phyloP scores from a whole-genome alignment of 345 rosid species.

The Arabis hirsuta region DNA sequence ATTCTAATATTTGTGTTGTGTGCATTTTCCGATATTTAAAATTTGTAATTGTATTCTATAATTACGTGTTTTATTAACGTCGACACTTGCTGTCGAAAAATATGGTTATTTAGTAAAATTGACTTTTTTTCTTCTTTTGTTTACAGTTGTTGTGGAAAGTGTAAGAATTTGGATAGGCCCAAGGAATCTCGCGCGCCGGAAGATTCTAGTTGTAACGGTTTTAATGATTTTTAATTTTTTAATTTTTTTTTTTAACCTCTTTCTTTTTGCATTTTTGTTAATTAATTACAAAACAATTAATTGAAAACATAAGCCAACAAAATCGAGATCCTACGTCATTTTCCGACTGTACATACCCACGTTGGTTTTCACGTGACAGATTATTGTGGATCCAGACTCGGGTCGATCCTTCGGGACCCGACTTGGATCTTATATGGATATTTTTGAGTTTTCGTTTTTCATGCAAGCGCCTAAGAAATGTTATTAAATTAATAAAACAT shows the following conservation, averaged over 20 bases:
- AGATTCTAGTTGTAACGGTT: constrained; percentile 30
- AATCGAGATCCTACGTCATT: constrained; percentile 27
- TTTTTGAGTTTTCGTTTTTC: background rate
- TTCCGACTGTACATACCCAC: constrained; percentile 36
- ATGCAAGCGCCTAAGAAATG: background rate
- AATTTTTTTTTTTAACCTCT: background rate
- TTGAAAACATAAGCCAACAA: background rate
- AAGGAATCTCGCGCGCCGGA: constrained; percentile 11
- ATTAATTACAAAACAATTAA: background rate
- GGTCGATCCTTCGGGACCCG: constrained; percentile 17
- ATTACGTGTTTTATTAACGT: background rate
- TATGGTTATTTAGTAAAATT: background rate
- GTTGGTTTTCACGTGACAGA: constrained; percentile 26
- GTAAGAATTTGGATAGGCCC: constrained; percentile 24
- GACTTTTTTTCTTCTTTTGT: background rate
- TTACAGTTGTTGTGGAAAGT: background rate
- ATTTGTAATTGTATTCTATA: too few species aligned
- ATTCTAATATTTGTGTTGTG: too few species aligned
- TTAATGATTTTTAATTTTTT: constrained; percentile 1
- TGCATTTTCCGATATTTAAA: too few species aligned
- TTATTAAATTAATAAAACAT: background rate
- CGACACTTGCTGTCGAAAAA: background rate
- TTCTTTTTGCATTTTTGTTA: background rate
- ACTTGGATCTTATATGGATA: constrained; percentile 1
- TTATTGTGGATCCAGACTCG: constrained; percentile 15